Conservation (phyloP, 495 filamentous ascomycete species). For the Penicillium dipodomyicola region DNA sequence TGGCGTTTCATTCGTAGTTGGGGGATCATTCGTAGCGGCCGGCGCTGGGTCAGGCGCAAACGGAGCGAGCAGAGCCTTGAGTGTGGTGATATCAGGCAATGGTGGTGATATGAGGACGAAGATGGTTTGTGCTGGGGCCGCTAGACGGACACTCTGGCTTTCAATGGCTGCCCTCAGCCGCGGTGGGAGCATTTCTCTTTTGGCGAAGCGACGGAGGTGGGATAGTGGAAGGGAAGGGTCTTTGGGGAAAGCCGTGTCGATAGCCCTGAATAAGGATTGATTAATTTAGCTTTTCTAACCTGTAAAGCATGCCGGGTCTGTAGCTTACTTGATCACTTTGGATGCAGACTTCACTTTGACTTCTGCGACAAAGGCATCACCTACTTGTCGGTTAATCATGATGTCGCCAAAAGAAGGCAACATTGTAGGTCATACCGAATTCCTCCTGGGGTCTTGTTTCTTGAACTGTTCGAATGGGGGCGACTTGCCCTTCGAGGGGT, state of each 20-base stretch:
- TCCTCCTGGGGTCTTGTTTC: conserved; percentile 41
- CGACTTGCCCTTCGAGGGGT: conserved; percentile 33
- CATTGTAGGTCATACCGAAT: conserved; percentile 31
- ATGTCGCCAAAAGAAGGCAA: neutral
- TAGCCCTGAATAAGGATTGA: conserved; percentile 26
- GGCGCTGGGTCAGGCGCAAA: conserved; percentile 26
- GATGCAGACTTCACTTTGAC: conserved; percentile 46
- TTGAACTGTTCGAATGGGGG: conserved; percentile 42
- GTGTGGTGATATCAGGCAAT: conserved; percentile 26
- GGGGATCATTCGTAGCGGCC: conserved; percentile 4
- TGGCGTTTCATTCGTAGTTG: conserved; percentile 21
- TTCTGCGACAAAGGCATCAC: conserved; percentile 43
- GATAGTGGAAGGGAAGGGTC: conserved; percentile 59
- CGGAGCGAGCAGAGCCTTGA: conserved; percentile 36
- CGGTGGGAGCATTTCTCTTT: conserved; percentile 63
- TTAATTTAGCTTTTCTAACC: neutral
- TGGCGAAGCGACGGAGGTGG: conserved; percentile 81
- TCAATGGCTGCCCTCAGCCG: conserved; percentile 36
- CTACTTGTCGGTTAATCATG: conserved; percentile 24
- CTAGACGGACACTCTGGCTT: conserved; percentile 13
- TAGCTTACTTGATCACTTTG: conserved; percentile 47
- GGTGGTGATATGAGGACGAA: conserved; percentile 42
- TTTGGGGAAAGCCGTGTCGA: conserved; percentile 51
- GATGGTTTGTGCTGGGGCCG: conserved; percentile 26
- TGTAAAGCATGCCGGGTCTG: neutral